phyloP scores from a whole-genome alignment of 1,284 basidiomycete species.

The Lentinula novae-zelandiae region DNA sequence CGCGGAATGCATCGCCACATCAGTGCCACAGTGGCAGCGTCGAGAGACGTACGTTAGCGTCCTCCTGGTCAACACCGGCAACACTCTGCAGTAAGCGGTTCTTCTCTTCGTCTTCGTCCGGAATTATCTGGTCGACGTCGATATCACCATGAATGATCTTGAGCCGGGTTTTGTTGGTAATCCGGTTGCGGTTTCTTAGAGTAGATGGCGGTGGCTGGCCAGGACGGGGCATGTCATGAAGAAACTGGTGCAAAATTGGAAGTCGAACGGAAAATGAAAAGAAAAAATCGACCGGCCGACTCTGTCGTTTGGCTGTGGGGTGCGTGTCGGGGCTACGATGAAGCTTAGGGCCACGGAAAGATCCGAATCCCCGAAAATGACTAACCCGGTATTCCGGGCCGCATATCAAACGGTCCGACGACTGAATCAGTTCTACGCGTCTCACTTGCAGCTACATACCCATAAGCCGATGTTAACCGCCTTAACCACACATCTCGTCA shows the following conservation, averaged over 20 bases:
- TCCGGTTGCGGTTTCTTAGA: conserved; percentile 79
- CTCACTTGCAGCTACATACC: not conserved
- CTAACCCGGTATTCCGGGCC: not conserved
- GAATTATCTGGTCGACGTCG: conserved; percentile 78
- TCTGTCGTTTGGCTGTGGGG: not conserved
- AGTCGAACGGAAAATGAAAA: not conserved
- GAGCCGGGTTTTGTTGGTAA: conserved; percentile 89
- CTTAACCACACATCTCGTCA: no score
- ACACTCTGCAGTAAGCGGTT: conserved; percentile 49
- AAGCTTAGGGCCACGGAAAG: not conserved
- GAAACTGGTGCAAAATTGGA: conserved; percentile 33
- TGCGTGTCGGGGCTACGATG: conserved; percentile 1
- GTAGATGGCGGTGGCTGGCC: conserved; percentile 68
- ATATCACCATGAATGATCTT: conserved; percentile 77
- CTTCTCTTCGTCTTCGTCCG: conserved; percentile 82
- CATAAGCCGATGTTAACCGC: no score
- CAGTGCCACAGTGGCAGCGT: conserved; percentile 27
- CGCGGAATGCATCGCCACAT: conserved; percentile 45
- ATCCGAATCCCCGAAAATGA: not conserved
- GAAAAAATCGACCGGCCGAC: not conserved
- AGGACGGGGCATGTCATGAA: conserved; percentile 72
- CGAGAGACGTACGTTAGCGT: conserved; percentile 71
- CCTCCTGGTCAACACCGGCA: conserved; percentile 79
- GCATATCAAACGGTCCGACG: not conserved
- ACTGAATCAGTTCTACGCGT: not conserved